Evolutionary conservation across 2,329 filamentous ascomycete genomes (phyloP), one percentile per base, ranked within the genome.

Genomic region (Mariannaea elegans): DNA sequence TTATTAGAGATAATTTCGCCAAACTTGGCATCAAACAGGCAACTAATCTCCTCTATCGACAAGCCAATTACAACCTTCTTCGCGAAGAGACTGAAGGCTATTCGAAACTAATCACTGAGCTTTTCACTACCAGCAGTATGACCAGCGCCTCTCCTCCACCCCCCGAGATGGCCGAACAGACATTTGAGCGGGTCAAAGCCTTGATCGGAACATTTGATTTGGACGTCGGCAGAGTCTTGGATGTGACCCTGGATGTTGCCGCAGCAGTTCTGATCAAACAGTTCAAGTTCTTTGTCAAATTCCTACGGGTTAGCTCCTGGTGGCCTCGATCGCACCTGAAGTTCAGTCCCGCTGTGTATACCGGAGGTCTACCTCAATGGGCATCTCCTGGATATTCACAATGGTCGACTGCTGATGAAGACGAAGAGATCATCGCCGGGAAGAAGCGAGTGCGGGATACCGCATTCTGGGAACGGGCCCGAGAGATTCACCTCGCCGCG

Each of bases 71-170:
- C 81, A 99, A 99, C 71, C 81, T 99, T 7, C 81, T 99, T 18
- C 89, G 95, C 42, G 95, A 99, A 78, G 95, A 99, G 77, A 93
- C 93, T 0, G 95, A 99, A 77, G 95, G 96, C 38, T 99, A 97
- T 73, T 94, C 95, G 0, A 99, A 99, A 76, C 86, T 99, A 45
- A 88, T 97, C 61, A 97, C 94, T 0, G 95, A 99, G 75, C 88
- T 98, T 29, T 99, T 97, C 76, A 94, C 93, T 7, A 96, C 91
- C 1, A 92, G 91, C 70, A 89, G 89, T 67, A 96, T 91, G 1
- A 92, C 91, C 70, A 89, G 89, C 67, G 87, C 86, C 62, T 87
- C 90, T 54, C 87, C 88, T 19, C 90, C 90, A n/a, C 88, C 88
- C 2, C 87, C 87, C 52, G 90, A 93, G 62, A 85, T 91, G 32